Evolutionary conservation across 768 basidiomycete species (phyloP), one percentile per base, ranked within the genome.

Genomic region (Cyclocybe cylindracea): DNA sequence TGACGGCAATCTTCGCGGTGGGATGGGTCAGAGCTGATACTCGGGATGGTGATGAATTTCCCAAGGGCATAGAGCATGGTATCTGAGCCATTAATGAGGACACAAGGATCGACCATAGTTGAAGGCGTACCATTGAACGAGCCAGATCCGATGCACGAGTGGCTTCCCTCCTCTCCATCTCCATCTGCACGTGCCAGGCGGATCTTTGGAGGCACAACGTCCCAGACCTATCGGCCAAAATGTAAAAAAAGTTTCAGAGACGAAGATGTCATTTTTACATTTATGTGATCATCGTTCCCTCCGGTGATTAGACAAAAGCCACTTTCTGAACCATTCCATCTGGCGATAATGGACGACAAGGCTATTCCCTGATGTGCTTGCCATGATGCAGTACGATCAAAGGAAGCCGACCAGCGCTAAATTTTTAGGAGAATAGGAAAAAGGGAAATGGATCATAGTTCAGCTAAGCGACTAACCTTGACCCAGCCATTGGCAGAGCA

Each of bases 1-100:
- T 98, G 96, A 46, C 94, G 81, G 65, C 97, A 99, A 64, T 95
- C 88, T 66, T 93, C 92, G 49, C 83, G 78, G 63, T 89, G 83
- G 1, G 70, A 63, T 1, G 82, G 77, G 50, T 77, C 76, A 43
- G 79, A 83, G 61, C 91, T 94, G 44, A 99, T 80, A 40, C 94
- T 96, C 1, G 86, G 91, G 38, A 94, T 89, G 0, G 92, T 84
- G 5, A 97, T 78, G 55, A 99, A 92, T 62, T 90, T 89, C 0
- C 87, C 85, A 5, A 96, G 75, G 0, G 91, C 91, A 61, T 86
- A 87, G 2, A 84, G 76, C 74, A 95, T 77, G 10, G 84, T 83
- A 59, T 93, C 92, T 83, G 41, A n/a, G 10, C 4, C 24, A 13
- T 37, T 4, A 0, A 33, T 41, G 35, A 56, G n/a, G 38, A 41